phyloP scores from a whole-genome alignment of 192 early-diverging fungal species.

The Diversispora epigaea region DNA sequence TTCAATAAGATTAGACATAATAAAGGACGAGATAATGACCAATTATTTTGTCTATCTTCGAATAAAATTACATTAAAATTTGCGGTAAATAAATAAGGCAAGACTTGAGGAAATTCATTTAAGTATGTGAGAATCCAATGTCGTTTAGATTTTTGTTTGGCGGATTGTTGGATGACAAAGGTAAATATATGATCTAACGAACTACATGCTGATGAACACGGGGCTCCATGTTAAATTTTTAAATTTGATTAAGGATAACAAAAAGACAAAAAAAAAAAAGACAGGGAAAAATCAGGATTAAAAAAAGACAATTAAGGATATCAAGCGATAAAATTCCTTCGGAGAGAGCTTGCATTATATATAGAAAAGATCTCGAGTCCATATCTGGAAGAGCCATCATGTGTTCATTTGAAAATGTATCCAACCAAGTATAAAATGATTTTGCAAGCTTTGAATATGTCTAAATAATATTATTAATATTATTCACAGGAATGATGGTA shows the following conservation, averaged over 20 bases:
- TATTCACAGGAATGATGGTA: background rate
- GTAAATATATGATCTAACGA: slow-evolving; percentile 72
- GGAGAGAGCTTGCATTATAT: slow-evolving; percentile 72
- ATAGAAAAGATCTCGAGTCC: slow-evolving; percentile 59
- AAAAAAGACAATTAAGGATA: slow-evolving; percentile 34
- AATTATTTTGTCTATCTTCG: slow-evolving; percentile 79
- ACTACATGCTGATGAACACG: slow-evolving; percentile 62
- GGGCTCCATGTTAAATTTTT: slow-evolving; percentile 36
- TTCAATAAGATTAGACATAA: slow-evolving; percentile 76
- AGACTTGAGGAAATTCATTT: slow-evolving; percentile 57
- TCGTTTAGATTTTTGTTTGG: slow-evolving; percentile 37
- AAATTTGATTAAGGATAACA: background rate
- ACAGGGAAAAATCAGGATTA: background rate
- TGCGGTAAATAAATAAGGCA: slow-evolving; percentile 61
- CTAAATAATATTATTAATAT: slow-evolving; percentile 37
- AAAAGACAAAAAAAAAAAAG: background rate
- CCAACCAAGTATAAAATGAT: slow-evolving; percentile 65
- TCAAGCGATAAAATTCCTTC: slow-evolving; percentile 69
- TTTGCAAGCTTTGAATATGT: slow-evolving; percentile 59
- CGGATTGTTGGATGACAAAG: slow-evolving; percentile 57
- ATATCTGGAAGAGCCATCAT: slow-evolving; percentile 62
- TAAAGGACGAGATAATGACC: slow-evolving; percentile 80
- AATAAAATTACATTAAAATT: slow-evolving; percentile 77
- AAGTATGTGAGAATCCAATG: slow-evolving; percentile 61
- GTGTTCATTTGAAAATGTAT: slow-evolving; percentile 67